phyloP scores from a whole-genome alignment of 2,329 filamentous ascomycete species.

The Penicillium sp. region DNA sequence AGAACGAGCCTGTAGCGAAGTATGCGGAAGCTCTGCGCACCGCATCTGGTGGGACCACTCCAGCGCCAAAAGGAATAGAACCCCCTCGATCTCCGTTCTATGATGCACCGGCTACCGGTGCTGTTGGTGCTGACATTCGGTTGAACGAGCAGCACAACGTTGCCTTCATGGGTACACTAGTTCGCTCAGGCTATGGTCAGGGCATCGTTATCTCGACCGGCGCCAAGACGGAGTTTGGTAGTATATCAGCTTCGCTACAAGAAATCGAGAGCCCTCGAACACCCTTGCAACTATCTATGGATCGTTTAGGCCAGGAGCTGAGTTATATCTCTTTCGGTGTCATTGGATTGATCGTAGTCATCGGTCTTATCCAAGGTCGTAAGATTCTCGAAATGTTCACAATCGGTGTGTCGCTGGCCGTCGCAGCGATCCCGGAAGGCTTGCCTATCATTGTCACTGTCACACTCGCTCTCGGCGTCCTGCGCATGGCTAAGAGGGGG shows the following conservation, averaged over 20 bases:
- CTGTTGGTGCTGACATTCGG: conserved; percentile 64
- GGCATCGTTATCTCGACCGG: conserved; percentile 97
- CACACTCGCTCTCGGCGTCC: conserved; percentile 87
- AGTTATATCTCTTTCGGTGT: conserved; percentile 96
- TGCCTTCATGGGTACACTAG: conserved; percentile 95
- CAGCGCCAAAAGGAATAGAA: conserved; percentile 33
- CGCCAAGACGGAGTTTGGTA: conserved; percentile 89
- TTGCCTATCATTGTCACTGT: conserved; percentile 98
- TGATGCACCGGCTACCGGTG: conserved; percentile 58
- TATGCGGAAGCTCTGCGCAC: conserved; percentile 61
- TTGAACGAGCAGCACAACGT: conserved; percentile 82
- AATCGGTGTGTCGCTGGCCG: conserved; percentile 92
- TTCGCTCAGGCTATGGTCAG: conserved; percentile 91
- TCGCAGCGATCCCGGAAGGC: conserved; percentile 93
- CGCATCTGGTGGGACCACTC: conserved; percentile 30
- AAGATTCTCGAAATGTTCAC: conserved; percentile 92
- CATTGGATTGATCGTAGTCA: conserved; percentile 86
- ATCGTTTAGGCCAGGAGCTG: conserved; percentile 90
- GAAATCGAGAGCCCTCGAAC: conserved; percentile 95
- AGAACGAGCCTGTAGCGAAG: conserved; percentile 89
- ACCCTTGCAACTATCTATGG: conserved; percentile 93
- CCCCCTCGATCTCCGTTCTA: conserved; percentile 58
- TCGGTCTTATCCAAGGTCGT: conserved; percentile 88
- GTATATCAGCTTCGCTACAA: conserved; percentile 89
- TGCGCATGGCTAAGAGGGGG: conserved; percentile 92